Evolutionary conservation across 2,329 filamentous ascomycete genomes (phyloP).

Genomic region (Mycosphaerelloides madeirae): DNA sequence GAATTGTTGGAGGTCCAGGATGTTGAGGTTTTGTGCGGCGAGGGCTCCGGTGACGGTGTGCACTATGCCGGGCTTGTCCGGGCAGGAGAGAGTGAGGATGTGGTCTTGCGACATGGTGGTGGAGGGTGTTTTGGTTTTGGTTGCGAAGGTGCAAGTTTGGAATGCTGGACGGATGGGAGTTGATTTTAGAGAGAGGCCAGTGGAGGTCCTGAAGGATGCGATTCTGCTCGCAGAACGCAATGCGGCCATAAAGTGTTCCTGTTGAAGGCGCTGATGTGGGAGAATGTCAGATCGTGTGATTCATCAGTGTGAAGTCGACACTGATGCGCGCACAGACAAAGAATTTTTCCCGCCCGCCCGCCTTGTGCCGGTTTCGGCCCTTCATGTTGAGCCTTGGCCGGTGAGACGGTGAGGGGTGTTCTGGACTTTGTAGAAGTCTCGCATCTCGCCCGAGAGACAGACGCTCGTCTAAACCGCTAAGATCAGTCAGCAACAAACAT

Average conservation of each 20-base stretch:
- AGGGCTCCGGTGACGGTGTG: slow-evolving; percentile 77
- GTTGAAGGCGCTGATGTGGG: background rate
- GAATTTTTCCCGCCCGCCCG: background rate
- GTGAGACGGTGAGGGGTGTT: too few species aligned
- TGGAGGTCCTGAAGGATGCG: background rate
- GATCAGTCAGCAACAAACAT: too few species aligned
- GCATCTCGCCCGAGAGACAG: too few species aligned
- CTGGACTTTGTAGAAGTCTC: too few species aligned
- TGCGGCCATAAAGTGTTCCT: slow-evolving; percentile 2
- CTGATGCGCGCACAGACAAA: slow-evolving; percentile 1
- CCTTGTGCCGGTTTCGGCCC: background rate
- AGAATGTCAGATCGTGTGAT: slow-evolving; percentile 1
- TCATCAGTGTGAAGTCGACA: slow-evolving; percentile 1
- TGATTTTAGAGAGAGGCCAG: background rate
- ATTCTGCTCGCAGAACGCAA: background rate
- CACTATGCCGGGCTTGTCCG: slow-evolving; percentile 79
- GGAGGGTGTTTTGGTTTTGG: slow-evolving; percentile 4
- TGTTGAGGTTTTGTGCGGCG: slow-evolving; percentile 68
- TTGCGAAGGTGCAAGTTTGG: slow-evolving; percentile 6
- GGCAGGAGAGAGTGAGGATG: slow-evolving; percentile 77
- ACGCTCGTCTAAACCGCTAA: too few species aligned
- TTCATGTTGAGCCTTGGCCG: too few species aligned
- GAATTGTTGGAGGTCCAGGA: slow-evolving; percentile 81
- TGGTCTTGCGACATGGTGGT: slow-evolving; percentile 45
- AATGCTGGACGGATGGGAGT: background rate